phyloP scores from a whole-genome alignment of 1,284 basidiomycete species.

The Megacollybia platyphylla region DNA sequence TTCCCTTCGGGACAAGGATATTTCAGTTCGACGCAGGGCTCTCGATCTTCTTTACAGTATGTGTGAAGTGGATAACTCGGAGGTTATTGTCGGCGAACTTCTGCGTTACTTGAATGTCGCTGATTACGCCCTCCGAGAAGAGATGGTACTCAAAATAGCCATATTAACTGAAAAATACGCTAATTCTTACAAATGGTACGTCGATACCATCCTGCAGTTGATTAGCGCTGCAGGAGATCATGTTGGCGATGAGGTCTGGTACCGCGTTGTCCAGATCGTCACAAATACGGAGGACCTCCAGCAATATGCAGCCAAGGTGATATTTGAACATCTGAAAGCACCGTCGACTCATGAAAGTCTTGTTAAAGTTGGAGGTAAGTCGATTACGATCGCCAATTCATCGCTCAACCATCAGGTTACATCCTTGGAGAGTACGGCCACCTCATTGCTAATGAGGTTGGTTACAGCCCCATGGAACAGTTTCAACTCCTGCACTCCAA shows the following conservation, averaged over 20 bases:
- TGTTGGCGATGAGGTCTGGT: slow-evolving; percentile 99
- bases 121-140: slow-evolving; percentile 91
- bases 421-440: slow-evolving; percentile 97
- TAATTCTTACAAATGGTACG: slow-evolving; percentile 90
- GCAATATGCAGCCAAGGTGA: slow-evolving; percentile 89
- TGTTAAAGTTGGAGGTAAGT: slow-evolving; percentile 87
- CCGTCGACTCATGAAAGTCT: slow-evolving; percentile 94
- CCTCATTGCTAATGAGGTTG: slow-evolving; percentile 88
- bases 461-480: slow-evolving; percentile 90
- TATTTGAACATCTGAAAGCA: slow-evolving; percentile 82
- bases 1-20: slow-evolving; percentile 92
- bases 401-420: slow-evolving; percentile 48
- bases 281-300: slow-evolving; percentile 97
- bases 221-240: slow-evolving; percentile 96
- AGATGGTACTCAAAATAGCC: slow-evolving; percentile 98
- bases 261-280: slow-evolving; percentile 95
- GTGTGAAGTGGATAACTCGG: slow-evolving; percentile 95
- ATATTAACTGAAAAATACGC: slow-evolving; percentile 98
- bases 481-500: slow-evolving; percentile 92
- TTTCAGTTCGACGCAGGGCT: slow-evolving; percentile 88
- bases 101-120: slow-evolving; percentile 88
- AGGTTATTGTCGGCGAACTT: slow-evolving; percentile 89
- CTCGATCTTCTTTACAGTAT: slow-evolving; percentile 96
- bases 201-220: slow-evolving; percentile 90
- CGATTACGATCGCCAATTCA: not conserved